These are phyloP conservation scores for Rhizomucor miehei DNA, from an alignment of 371 early-diverging fungal genomes.

Conservation along the genomic window DNA sequence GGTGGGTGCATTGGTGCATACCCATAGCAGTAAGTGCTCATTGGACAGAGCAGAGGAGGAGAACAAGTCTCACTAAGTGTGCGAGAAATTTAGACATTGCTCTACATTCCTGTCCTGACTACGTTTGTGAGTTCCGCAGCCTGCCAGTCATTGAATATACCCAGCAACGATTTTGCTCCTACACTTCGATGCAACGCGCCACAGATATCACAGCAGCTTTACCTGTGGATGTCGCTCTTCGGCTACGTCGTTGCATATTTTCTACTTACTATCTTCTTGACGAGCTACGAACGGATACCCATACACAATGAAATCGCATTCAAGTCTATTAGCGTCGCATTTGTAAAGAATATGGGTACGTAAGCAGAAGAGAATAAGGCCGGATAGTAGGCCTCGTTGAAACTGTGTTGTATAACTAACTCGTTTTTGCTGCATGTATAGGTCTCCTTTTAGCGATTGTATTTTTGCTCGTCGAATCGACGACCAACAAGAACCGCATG, in stretches of 20 bases:
- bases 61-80: too few relatives aligned
- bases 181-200: constrained; percentile 52
- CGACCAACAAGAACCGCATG: constrained; percentile 48
- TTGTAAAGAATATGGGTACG: constrained; percentile 69
- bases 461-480: constrained; percentile 55
- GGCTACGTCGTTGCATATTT: constrained; percentile 66
- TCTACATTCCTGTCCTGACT: constrained; percentile 50
- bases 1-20: constrained; percentile 62
- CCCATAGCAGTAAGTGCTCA: constrained; percentile 52
- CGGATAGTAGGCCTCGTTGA: too few relatives aligned
- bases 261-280: constrained; percentile 64
- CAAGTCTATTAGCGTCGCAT: constrained; percentile 67
- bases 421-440: neutral
- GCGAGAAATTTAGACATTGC: constrained; percentile 26
- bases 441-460: constrained; percentile 55
- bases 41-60: too few relatives aligned
- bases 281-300: constrained; percentile 69
- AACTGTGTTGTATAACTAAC: too few relatives aligned
- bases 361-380: too few relatives aligned
- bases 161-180: constrained; percentile 32
- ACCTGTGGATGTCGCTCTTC: constrained; percentile 58
- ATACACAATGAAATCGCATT: constrained; percentile 68
- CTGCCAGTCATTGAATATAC: constrained; percentile 51
- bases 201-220: constrained; percentile 47
- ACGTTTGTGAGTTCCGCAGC: constrained; percentile 62